Conservation (phyloP, 257 asterid genomes). For the Paulownia fortunei region DNA sequence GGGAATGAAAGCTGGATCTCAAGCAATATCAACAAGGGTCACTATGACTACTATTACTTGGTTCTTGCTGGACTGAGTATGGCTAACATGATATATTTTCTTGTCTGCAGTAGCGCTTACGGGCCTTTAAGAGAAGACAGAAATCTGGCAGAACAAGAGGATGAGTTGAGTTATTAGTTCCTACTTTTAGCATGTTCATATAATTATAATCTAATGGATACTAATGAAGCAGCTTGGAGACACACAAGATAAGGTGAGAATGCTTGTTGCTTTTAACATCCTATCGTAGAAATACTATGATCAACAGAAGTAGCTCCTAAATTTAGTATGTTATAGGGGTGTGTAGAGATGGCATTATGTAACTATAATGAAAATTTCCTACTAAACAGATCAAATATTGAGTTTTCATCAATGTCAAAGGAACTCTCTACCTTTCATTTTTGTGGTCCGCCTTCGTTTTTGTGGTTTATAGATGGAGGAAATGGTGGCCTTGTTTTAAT, state of each 20-base stretch:
- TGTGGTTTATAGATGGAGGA: too few relatives aligned
- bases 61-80: constrained; percentile 61
- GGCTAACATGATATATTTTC: constrained; percentile 56
- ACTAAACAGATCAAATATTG: too few relatives aligned
- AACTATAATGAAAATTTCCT: background rate
- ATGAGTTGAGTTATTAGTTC: constrained; percentile 18
- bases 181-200: background rate
- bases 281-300: background rate
- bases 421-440: too few relatives aligned
- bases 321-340: background rate
- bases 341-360: background rate
- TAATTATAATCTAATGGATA: background rate
- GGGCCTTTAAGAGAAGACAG: constrained; percentile 49
- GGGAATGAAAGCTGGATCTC: constrained; percentile 74
- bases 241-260: too few relatives aligned
- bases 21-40: constrained; percentile 65
- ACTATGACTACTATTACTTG: constrained; percentile 67
- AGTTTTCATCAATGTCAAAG: too few relatives aligned
- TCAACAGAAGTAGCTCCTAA: background rate
- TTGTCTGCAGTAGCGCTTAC: constrained; percentile 55
- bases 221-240: too few relatives aligned
- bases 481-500: too few relatives aligned
- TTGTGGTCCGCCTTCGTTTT: too few relatives aligned
- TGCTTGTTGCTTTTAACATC: too few relatives aligned
- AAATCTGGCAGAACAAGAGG: constrained; percentile 23